These are phyloP conservation scores for Biancaea sappan DNA, from an alignment of 306 rosid species.

Conservation along the genomic window DNA sequence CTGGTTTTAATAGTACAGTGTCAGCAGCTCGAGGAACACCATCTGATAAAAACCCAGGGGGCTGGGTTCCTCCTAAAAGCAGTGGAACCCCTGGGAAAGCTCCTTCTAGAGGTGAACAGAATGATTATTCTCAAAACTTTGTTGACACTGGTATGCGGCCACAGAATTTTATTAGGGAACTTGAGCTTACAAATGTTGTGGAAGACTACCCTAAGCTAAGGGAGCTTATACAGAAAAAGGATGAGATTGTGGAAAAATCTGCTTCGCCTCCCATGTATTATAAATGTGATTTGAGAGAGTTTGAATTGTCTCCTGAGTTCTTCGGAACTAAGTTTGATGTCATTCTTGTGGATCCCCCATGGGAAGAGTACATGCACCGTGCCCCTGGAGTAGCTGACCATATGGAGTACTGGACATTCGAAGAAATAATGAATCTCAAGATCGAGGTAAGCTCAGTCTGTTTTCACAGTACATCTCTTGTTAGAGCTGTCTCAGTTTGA, in stretches of 20 bases:
- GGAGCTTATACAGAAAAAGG: conserved; percentile 99
- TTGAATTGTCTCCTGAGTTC: conserved; percentile 92
- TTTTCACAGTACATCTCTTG: conserved; percentile 2
- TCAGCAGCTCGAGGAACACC: conserved; percentile 69
- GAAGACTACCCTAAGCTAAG: conserved; percentile 99
- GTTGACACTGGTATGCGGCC: conserved; percentile 99
- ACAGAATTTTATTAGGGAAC: conserved; percentile 96
- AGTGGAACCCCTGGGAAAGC: conserved; percentile 89
- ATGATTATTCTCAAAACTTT: conserved; percentile 96
- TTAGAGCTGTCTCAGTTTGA: conserved; percentile 13
- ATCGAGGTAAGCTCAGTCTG: conserved; percentile 70
- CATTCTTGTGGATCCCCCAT: conserved; percentile 92
- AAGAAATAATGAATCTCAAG: conserved; percentile 98
- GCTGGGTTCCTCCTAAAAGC: conserved; percentile 88
- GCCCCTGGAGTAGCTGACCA: conserved; percentile 99
- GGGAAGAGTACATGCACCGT: conserved; percentile 99
- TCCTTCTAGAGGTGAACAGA: conserved; percentile 99
- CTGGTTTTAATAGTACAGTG: conserved; percentile 76
- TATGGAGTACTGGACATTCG: conserved; percentile 95
- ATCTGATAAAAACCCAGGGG: conserved; percentile 79
- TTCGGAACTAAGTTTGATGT: conserved; percentile 98
- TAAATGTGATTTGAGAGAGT: conserved; percentile 80
- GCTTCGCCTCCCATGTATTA: conserved; percentile 89
- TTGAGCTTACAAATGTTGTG: conserved; percentile 94
- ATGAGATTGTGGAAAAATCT: conserved; percentile 85